Conservation (phyloP, 2,329 filamentous ascomycete genomes). For the Hymenoscyphus fraxineus region DNA sequence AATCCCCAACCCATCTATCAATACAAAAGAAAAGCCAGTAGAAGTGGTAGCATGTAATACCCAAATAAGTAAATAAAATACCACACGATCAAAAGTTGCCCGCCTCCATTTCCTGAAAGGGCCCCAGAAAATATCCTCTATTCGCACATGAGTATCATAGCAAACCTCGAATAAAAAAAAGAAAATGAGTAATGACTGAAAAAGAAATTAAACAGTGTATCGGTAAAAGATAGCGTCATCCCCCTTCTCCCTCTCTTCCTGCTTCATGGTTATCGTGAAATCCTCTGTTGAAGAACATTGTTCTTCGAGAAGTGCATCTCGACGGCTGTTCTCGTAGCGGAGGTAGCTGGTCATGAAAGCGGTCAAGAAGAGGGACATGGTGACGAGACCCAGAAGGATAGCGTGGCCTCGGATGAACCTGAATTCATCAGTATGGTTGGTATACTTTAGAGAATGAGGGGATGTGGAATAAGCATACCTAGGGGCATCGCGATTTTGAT, state of each 20-base stretch:
- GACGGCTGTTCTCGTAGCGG: constrained; percentile 51
- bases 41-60: background rate
- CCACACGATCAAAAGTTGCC: background rate
- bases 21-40: background rate
- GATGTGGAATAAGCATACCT: constrained; percentile 29
- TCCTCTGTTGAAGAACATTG: constrained; percentile 45
- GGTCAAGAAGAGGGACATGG: constrained; percentile 48
- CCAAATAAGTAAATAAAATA: background rate
- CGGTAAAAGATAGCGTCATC: constrained; percentile 55
- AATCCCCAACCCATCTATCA: background rate
- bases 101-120: background rate
- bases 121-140: background rate
- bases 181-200: background rate
- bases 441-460: background rate
- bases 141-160: background rate
- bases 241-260: constrained; percentile 49
- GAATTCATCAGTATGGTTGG: background rate
- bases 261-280: constrained; percentile 52
- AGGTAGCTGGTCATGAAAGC: constrained; percentile 56
- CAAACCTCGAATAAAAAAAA: background rate
- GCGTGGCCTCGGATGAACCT: constrained; percentile 44
- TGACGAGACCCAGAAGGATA: constrained; percentile 41
- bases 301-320: constrained; percentile 39
- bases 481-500: constrained; percentile 39
- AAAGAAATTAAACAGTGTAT: constrained; percentile 43